Conservation (phyloP, 1,284 basidiomycete genomes). For the Mrakiaceae sp. region DNA sequence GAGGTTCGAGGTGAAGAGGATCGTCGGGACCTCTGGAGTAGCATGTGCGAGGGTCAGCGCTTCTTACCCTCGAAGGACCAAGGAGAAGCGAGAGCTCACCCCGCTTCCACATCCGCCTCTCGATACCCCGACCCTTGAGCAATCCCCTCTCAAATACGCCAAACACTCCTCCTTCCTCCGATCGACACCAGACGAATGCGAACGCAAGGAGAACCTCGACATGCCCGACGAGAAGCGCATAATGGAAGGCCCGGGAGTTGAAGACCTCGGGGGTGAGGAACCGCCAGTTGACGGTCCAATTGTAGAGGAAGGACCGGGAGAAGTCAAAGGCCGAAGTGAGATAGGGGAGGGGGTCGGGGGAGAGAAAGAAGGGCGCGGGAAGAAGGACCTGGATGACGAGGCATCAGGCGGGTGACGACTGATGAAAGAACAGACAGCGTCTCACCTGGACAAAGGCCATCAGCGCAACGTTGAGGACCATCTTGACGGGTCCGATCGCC, state of each 20-base stretch:
- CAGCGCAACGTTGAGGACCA: slow-evolving; percentile 45
- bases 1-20: slow-evolving; percentile 82
- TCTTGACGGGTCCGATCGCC: slow-evolving; percentile 50
- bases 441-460: slow-evolving; percentile 40
- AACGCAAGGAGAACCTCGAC: slow-evolving; percentile 23
- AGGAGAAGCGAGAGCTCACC: background rate
- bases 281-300: slow-evolving; percentile 98
- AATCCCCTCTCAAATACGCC: slow-evolving; percentile 48
- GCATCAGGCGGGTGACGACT: background rate
- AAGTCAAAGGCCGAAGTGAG: slow-evolving; percentile 72
- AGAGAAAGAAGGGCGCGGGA: slow-evolving; percentile 58
- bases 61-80: background rate
- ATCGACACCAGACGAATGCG: slow-evolving; percentile 46
- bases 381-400: slow-evolving; percentile 47
- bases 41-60: background rate
- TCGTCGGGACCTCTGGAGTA: slow-evolving; percentile 57
- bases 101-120: background rate
- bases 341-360: slow-evolving; percentile 40
- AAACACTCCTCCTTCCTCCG: slow-evolving; percentile 49
- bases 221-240: slow-evolving; percentile 56
- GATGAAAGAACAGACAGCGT: background rate
- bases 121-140: slow-evolving; percentile 6
- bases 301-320: slow-evolving; percentile 76
- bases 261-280: slow-evolving; percentile 69
- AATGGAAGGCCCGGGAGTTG: slow-evolving; percentile 52